These are phyloP conservation scores for Byssochlamys sp. DNA, from an alignment of 2,329 filamentous ascomycete genomes.

Conservation along the genomic window DNA sequence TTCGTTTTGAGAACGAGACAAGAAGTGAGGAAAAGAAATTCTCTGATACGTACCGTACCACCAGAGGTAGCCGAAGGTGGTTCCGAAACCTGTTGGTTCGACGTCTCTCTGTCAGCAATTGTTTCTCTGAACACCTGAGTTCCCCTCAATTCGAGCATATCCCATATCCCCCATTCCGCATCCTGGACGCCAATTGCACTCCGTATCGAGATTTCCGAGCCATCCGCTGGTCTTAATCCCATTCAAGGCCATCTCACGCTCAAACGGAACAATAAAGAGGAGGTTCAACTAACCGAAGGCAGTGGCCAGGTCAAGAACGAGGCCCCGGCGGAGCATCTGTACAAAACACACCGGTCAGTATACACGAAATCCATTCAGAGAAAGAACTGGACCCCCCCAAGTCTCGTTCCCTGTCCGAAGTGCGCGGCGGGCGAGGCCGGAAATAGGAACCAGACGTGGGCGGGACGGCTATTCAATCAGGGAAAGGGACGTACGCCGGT, in stretches of 20 bases:
- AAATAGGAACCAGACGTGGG: not conserved
- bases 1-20: not conserved
- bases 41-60: slow-evolving; percentile 51
- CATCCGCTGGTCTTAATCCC: not conserved
- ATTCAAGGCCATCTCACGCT: slow-evolving; percentile 2
- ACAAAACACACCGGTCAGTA: not conserved
- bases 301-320: slow-evolving; percentile 59
- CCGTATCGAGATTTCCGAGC: not conserved
- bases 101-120: not conserved
- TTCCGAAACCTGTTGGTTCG: slow-evolving; percentile 46
- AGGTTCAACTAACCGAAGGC: slow-evolving; percentile 48
- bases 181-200: not conserved
- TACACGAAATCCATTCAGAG: not conserved
- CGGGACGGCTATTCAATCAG: not conserved
- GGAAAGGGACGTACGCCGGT: slow-evolving; percentile 35
- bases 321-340: slow-evolving; percentile 56
- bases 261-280: not conserved
- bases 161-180: not conserved
- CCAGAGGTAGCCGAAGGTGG: slow-evolving; percentile 54
- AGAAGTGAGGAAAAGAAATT: slow-evolving; percentile 1
- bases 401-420: not conserved
- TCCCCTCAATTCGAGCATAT: not conserved
- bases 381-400: not conserved
- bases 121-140: not conserved
- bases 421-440: not conserved